Base-by-base conservation (phyloP, 1,284 basidiomycete species). In the Pseudozyma sp. region DNA sequence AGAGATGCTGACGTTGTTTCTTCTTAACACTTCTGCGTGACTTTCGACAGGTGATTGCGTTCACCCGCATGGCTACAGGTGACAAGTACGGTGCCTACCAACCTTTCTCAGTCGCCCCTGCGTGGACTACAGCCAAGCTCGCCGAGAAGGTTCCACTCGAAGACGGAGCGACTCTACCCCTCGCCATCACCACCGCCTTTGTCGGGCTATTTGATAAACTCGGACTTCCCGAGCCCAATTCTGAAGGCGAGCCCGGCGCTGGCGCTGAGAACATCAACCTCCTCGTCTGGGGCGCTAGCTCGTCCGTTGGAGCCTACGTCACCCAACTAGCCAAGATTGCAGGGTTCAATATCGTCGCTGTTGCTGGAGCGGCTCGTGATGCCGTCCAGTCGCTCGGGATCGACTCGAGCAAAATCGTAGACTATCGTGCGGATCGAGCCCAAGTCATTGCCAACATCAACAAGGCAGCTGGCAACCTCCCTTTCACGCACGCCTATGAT, bases 161-260 rank as follows among this genome's bases (percentile, higher is more conserved):
- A 43, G 79, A 85, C 10, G 86, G 83, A 0, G 73, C 82, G 3
- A 85, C 85, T 0, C 52, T 86, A 0, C 85, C 85, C 4, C 77
- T 86, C 10, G 82, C 84, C 5, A 76, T 82, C 52, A 78, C 81
- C 64, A 86, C 86, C 6, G 85, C 85, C n/a, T 81, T 77, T 18
- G 80, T 85, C 40, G 86, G 83, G 4, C 72, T 85, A 25, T 84
- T 79, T 65, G 69, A 70, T 40, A 71, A 69, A 44, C 72, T 85
- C 8, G 59, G 64, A 1, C 45, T 85, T 0, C 70, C 78, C 43
- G 49, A 75, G 45, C 62, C 68, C 11, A 47, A 39, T 1, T 14
- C 54, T 16, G 45, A 56, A 14, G 65, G 52, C 52, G 50, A 36
- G 57, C 58, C 70, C 11, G 35, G 61, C 45, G 38, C 50, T n/a